Percentiles rank a stretch among this genome's conserved stretches.
Evolutionary conservation across 2,329 filamentous ascomycete species (phyloP).

Genomic region (Hirsutella thompsonii): DNA sequence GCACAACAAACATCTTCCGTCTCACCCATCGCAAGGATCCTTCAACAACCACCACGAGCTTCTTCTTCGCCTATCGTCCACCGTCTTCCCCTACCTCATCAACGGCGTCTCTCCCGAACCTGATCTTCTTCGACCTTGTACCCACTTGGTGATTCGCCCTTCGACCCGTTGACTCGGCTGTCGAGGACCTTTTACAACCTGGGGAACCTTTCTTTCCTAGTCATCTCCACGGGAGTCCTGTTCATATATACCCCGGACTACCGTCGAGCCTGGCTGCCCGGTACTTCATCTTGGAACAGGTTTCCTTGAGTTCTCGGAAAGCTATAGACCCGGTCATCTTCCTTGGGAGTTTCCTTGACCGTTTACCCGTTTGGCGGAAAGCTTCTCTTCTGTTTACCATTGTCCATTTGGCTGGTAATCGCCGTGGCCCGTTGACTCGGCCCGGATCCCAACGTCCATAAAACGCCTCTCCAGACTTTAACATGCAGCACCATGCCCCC

Average conservation of each 20-base stretch:
- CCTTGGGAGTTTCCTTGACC: neutral
- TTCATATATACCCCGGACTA: neutral
- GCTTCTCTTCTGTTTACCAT: neutral
- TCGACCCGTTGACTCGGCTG: conserved; percentile 40
- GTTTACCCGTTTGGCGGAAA: neutral
- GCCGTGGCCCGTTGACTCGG: conserved; percentile 6
- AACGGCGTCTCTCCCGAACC: neutral
- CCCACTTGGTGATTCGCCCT: conserved; percentile 2
- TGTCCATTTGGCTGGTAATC: neutral
- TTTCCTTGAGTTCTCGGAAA: neutral
- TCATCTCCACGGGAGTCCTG: neutral
- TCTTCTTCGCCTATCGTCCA: too few relatives aligned
- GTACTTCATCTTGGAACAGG: neutral
- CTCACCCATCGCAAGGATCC: too few relatives aligned
- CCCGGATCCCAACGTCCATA: conserved; percentile 4
- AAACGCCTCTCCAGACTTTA: conserved; percentile 17
- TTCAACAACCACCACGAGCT: neutral
- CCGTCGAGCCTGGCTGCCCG: neutral
- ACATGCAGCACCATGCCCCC: conserved; percentile 46
- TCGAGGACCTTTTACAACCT: conserved; percentile 14
- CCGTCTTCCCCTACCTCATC: neutral
- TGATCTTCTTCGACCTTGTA: too few relatives aligned
- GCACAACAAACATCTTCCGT: too few relatives aligned
- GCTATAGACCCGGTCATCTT: neutral
- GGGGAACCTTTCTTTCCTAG: conserved; percentile 1